A percentile compares a stretch with the other conserved stretches of the same genome.
Evolutionary conservation across 2,329 filamentous ascomycete genomes (phyloP).

Genomic region (Venturia oleaginea): DNA sequence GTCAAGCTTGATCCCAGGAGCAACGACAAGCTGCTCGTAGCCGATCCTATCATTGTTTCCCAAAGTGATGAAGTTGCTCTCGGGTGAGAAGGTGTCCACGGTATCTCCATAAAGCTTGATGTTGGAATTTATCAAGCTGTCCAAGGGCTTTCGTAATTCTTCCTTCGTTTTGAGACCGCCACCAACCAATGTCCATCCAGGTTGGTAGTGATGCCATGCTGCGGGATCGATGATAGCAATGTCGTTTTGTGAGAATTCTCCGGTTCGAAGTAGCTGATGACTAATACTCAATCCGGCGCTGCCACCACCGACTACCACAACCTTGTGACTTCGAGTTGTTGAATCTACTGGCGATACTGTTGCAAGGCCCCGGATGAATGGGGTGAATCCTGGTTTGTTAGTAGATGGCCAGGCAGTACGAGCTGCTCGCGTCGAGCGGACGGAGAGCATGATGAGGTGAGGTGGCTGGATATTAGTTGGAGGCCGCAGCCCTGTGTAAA

Average conservation of each 20-base stretch:
- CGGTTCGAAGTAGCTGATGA: conserved; percentile 56
- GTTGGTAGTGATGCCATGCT: conserved; percentile 57
- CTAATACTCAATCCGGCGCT: conserved; percentile 56
- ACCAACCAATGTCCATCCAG: conserved; percentile 61
- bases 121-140: conserved; percentile 47
- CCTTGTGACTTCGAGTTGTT: conserved; percentile 44
- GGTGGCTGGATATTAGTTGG: background rate
- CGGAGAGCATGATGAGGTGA: background rate
- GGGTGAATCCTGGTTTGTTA: background rate
- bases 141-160: conserved; percentile 44
- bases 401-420: background rate
- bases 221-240: conserved; percentile 58
- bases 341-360: conserved; percentile 20
- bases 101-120: conserved; percentile 50
- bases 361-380: background rate
- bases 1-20: conserved; percentile 34
- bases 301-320: conserved; percentile 60
- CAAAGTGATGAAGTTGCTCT: conserved; percentile 48
- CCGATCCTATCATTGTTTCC: conserved; percentile 45
- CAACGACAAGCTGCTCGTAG: conserved; percentile 59
- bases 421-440: background rate
- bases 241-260: conserved; percentile 48
- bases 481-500: background rate
- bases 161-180: conserved; percentile 56
- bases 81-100: conserved; percentile 44